These are phyloP conservation scores for Gynochthodes officinalis DNA, from an alignment of 257 asterid species.

Conservation along the genomic window DNA sequence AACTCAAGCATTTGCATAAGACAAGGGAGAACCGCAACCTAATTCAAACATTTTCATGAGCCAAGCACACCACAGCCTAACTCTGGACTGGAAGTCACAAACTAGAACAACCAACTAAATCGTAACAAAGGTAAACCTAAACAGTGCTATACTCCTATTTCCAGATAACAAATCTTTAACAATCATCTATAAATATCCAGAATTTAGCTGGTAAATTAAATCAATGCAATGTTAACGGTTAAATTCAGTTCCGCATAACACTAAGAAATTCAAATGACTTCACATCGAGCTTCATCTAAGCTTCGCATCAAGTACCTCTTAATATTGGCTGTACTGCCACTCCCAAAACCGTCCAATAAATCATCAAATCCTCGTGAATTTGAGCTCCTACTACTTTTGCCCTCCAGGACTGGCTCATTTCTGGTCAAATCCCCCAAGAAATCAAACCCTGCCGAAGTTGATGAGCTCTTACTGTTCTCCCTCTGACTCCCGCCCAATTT, in stretches of 20 bases:
- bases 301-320: slow-evolving; percentile 48
- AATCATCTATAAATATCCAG: background rate
- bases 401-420: slow-evolving; percentile 43
- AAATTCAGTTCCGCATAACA: background rate
- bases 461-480: slow-evolving; percentile 44
- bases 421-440: slow-evolving; percentile 57
- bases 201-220: background rate
- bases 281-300: background rate
- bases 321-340: slow-evolving; percentile 41
- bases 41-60: background rate
- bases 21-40: background rate
- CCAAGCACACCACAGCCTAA: background rate
- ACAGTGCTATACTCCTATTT: background rate
- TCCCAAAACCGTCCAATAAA: slow-evolving; percentile 69
- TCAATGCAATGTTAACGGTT: background rate
- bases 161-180: background rate
- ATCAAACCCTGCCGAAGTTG: slow-evolving; percentile 48
- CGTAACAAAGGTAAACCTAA: background rate
- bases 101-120: background rate
- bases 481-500: slow-evolving; percentile 52
- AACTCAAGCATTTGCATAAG: background rate
- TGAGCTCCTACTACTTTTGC: slow-evolving; percentile 42
- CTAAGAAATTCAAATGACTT: background rate
- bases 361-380: slow-evolving; percentile 61
- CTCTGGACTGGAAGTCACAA: background rate